Conservation (phyloP, 2,329 filamentous ascomycete species). For the Microdochium nivale region DNA sequence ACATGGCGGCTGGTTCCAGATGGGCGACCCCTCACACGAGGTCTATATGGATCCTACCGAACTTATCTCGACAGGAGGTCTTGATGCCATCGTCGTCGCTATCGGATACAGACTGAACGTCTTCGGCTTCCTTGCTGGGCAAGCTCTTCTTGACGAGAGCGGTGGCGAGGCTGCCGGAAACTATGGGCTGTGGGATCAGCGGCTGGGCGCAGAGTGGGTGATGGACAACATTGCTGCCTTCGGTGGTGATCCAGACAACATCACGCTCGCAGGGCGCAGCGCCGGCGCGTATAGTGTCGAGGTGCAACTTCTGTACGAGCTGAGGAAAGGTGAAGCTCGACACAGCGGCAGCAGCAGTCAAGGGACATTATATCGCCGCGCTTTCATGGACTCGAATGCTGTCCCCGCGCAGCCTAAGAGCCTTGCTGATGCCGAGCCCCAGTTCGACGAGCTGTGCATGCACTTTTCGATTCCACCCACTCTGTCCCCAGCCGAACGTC, state of each 20-base stretch:
- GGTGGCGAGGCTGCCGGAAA: conserved; percentile 2
- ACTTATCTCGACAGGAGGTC: neutral
- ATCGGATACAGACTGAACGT: conserved; percentile 21
- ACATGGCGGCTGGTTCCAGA: conserved; percentile 19
- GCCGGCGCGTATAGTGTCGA: conserved; percentile 29
- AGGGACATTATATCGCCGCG: conserved; percentile 20
- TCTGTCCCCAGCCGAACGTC: conserved; percentile 16
- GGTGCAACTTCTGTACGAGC: conserved; percentile 29
- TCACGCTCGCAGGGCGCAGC: conserved; percentile 31
- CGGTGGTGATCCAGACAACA: conserved; percentile 13
- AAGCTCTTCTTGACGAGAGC: conserved; percentile 3
- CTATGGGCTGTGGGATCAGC: conserved; percentile 35
- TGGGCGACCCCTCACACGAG: conserved; percentile 14
- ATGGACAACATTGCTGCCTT: conserved; percentile 27
- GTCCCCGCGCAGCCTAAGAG: conserved; percentile 34
- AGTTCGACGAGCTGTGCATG: conserved; percentile 32
- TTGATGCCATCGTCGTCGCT: conserved; percentile 23
- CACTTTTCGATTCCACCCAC: conserved; percentile 16
- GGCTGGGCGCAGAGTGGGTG: conserved; percentile 34
- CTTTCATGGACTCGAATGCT: conserved; percentile 35
- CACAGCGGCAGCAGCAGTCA: neutral
- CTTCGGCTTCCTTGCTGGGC: conserved; percentile 8
- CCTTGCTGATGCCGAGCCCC: conserved; percentile 23
- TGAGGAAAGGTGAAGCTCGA: conserved; percentile 9
- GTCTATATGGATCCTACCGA: conserved; percentile 12